Evolutionary conservation across 2,329 filamentous ascomycete species (phyloP).

Genomic region (Neonectria coccinea): DNA sequence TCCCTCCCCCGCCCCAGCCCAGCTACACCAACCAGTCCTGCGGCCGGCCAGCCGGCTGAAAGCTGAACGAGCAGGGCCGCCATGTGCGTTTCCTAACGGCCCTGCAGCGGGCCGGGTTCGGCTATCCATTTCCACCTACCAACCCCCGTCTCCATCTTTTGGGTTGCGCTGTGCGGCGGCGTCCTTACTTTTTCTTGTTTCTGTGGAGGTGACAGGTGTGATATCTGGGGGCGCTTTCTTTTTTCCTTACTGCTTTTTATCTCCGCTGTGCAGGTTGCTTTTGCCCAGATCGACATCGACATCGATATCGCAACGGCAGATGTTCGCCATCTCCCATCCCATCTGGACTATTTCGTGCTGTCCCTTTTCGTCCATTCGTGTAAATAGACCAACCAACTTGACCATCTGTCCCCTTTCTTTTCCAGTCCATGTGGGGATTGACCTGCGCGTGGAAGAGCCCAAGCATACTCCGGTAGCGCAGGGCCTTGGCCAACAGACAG

Average conservation of each 20-base stretch:
- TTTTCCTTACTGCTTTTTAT: neutral
- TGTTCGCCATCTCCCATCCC: neutral
- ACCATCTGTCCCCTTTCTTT: neutral
- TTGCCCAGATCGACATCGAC: neutral
- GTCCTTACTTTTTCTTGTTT: neutral
- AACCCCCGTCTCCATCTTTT: conserved; percentile 5
- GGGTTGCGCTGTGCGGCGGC: neutral
- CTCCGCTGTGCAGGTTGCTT: conserved; percentile 1
- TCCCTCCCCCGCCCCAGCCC: conserved; percentile 4
- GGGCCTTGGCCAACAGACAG: neutral
- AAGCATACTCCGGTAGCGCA: neutral
- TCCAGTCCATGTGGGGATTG: conserved; percentile 3
- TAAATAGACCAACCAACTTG: too few species aligned
- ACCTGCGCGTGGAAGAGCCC: neutral
- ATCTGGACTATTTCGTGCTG: neutral
- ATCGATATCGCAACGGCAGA: neutral
- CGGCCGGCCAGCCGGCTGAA: neutral
- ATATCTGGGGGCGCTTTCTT: neutral
- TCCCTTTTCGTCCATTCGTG: conserved; percentile 1
- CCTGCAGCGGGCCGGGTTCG: conserved; percentile 39
- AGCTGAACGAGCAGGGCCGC: conserved; percentile 21
- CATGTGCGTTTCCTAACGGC: conserved; percentile 40
- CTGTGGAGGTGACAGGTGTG: conserved; percentile 3
- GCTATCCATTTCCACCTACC: conserved; percentile 25
- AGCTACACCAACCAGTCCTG: neutral